Percentiles rank a stretch among this genome's conserved stretches.
Conservation (phyloP, 169 alveolate species). For the Plasmodium billcollinsi region DNA sequence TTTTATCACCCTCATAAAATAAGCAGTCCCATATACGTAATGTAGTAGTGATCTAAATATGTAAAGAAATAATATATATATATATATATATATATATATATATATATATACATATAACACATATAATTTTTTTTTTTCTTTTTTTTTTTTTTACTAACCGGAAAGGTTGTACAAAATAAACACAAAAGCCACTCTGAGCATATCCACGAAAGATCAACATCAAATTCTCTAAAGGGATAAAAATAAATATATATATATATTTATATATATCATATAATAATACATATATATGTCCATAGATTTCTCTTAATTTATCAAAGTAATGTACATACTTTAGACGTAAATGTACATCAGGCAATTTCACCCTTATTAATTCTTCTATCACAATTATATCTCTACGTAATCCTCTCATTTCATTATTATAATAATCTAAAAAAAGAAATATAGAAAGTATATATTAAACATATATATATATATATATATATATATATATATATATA, state of each 20-base stretch:
- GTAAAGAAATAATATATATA: slow-evolving; percentile 2
- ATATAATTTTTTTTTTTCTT: not conserved
- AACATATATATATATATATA: not conserved
- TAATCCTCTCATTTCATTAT: slow-evolving; percentile 87
- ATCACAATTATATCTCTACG: slow-evolving; percentile 88
- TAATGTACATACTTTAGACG: slow-evolving; percentile 81
- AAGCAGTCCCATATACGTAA: slow-evolving; percentile 90
- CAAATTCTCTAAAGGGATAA: slow-evolving; percentile 78
- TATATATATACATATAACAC: not conserved
- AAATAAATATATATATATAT: not conserved
- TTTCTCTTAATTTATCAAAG: not conserved
- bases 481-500: slow-evolving; percentile 4
- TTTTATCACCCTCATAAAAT: slow-evolving; percentile 89
- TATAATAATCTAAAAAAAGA: slow-evolving; percentile 82
- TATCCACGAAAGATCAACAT: slow-evolving; percentile 86
- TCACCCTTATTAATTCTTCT: slow-evolving; percentile 80
- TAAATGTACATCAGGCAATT: slow-evolving; percentile 80
- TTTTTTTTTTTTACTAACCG: slow-evolving; percentile 75
- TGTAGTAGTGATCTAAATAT: slow-evolving; percentile 83
- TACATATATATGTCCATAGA: not conserved
- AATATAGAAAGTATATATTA: slow-evolving; percentile 10
- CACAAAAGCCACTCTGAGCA: slow-evolving; percentile 91
- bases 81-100: not conserved
- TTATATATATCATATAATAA: not conserved
- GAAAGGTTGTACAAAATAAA: slow-evolving; percentile 85